phyloP scores from a whole-genome alignment of 805 yeast species.

The Candida pseudoglaebosa region DNA sequence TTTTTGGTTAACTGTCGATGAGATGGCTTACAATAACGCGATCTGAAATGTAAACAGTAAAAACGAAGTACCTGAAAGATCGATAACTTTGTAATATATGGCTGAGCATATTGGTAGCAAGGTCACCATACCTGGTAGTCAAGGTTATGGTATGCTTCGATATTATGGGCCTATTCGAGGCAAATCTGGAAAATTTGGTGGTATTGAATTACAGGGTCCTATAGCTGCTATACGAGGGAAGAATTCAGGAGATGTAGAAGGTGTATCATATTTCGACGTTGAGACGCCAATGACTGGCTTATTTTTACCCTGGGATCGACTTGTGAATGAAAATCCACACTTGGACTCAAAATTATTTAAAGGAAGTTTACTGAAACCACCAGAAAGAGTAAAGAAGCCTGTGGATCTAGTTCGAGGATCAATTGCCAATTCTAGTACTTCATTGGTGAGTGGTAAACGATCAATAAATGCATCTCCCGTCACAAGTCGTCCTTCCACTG shows the following conservation, averaged over 20 bases:
- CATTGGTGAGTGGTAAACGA: neutral
- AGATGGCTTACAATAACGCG: neutral
- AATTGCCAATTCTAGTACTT: neutral
- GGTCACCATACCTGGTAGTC: slow-evolving; percentile 62
- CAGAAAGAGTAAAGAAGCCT: neutral
- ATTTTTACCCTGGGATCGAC: slow-evolving; percentile 58
- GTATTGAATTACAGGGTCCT: slow-evolving; percentile 77
- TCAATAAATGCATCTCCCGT: neutral
- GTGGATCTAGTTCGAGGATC: neutral
- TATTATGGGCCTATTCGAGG: slow-evolving; percentile 72
- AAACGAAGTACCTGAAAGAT: neutral
- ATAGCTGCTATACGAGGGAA: slow-evolving; percentile 60
- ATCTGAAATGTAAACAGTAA: neutral
- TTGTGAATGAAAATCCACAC: slow-evolving; percentile 29
- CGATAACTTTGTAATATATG: slow-evolving; percentile 13
- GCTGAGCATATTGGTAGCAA: slow-evolving; percentile 29
- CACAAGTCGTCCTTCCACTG: neutral
- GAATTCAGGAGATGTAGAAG: slow-evolving; percentile 80
- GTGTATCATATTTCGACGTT: slow-evolving; percentile 65
- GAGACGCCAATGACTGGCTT: slow-evolving; percentile 65
- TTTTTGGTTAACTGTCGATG: neutral
- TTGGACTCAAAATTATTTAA: neutral
- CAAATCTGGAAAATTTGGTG: slow-evolving; percentile 75
- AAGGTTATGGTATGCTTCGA: slow-evolving; percentile 59
- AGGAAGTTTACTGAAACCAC: slow-evolving; percentile 1